Base-by-base conservation (phyloP, 1,284 basidiomycete species). In the Coniophora puteana region DNA sequence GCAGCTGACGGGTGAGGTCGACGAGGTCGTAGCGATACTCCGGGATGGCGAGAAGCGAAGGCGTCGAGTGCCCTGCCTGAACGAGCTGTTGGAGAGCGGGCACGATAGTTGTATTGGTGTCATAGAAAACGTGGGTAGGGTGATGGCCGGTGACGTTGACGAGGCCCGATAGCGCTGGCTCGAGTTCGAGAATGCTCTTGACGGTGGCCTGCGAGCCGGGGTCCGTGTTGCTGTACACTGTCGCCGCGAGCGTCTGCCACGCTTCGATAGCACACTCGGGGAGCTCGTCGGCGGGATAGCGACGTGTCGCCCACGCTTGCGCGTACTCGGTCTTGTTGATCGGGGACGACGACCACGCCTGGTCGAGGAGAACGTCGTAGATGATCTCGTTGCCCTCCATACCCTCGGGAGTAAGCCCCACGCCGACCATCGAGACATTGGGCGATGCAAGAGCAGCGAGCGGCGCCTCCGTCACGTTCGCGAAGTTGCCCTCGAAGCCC, bases 381-480 rank as follows among this genome's bases (percentile, higher is more conserved):
- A 69, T 52, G 34, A 70, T 59, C 52, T 71, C 69, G 48, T 71
- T 71, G 11, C 69, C 65, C 44, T 71, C 69, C 38, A 68, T 56
- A 11, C 69, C 69, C 40, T 71, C 69, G 41, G 63, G 64, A 0
- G 67, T 67, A 44, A 71, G 48, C 2, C 69, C 69, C 44, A 66
- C 54, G 7, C 69, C 69, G 30, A 61, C 54, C 66, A 69, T 68
- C 16, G 61, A 57, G 42, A 55, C 53, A 10, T 53, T 59, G 18
- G 59, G 49, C 0, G 53, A 41, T 6, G 49, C 41, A 11, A 69
- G 52, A 8, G 67, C 67, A 3, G 43, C 38, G 34, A 69, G 20
- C 3, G 67, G 66, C 3, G 52, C 59, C 8, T 49, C 48, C 1
- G 60, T 66, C 29, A 69, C 36, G 33, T 57, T 66, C 30, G 53